Conservation (phyloP, 768 basidiomycete species). For the Calocybe indica region DNA sequence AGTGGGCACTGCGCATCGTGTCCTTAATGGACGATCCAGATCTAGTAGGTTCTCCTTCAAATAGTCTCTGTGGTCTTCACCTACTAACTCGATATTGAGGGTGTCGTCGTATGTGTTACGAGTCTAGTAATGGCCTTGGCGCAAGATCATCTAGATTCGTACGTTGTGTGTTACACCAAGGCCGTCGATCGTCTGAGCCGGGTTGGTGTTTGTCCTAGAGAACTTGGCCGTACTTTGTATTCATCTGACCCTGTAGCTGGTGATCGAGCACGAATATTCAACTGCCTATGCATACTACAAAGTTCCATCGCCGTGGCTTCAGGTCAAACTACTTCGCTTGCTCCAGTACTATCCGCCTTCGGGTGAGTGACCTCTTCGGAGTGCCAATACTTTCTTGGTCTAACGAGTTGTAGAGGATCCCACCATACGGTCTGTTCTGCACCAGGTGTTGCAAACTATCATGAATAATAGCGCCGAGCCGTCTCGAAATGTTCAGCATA, state of each 20-base stretch:
- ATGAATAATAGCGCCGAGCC: slow-evolving; percentile 91
- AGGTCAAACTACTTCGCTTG: slow-evolving; percentile 89
- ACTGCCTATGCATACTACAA: slow-evolving; percentile 95
- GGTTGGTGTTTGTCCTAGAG: slow-evolving; percentile 36
- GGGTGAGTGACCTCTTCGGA: slow-evolving; percentile 42
- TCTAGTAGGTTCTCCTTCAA: slow-evolving; percentile 42
- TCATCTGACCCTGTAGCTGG: slow-evolving; percentile 44
- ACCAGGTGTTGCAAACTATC: slow-evolving; percentile 81
- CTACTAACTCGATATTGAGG: slow-evolving; percentile 37
- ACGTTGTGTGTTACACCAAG: slow-evolving; percentile 88
- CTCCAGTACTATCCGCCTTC: slow-evolving; percentile 96
- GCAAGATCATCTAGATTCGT: slow-evolving; percentile 89
- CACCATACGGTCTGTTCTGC: slow-evolving; percentile 67
- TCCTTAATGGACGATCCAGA: slow-evolving; percentile 94
- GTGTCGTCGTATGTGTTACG: slow-evolving; percentile 91
- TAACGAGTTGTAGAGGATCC: slow-evolving; percentile 60
- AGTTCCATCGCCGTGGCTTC: slow-evolving; percentile 95
- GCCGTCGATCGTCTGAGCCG: slow-evolving; percentile 85
- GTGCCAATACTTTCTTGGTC: not conserved
- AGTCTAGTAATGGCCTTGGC: slow-evolving; percentile 92
- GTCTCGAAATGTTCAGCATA: slow-evolving; percentile 93
- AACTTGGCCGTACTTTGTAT: not conserved
- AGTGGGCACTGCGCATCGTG: slow-evolving; percentile 94
- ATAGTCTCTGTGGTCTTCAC: slow-evolving; percentile 1
- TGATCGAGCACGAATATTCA: slow-evolving; percentile 86